A percentile compares a stretch with the other conserved stretches of the same genome.
These are phyloP conservation scores for Crithidia mellificae DNA, from an alignment of 208 protist species.

Conservation along the genomic window DNA sequence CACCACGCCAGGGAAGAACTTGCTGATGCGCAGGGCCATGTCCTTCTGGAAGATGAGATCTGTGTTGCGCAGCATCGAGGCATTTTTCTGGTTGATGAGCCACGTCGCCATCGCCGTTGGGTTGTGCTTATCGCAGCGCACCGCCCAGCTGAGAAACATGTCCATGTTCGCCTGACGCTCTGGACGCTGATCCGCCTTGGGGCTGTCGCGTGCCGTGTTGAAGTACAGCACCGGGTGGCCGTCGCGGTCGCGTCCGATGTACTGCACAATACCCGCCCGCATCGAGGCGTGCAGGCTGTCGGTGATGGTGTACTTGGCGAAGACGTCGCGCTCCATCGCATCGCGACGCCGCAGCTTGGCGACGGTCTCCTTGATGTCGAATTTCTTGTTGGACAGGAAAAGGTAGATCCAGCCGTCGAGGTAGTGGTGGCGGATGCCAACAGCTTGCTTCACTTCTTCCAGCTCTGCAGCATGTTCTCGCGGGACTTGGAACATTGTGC, in stretches of 20 bases:
- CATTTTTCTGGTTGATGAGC: constrained; percentile 78
- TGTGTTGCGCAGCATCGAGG: constrained; percentile 66
- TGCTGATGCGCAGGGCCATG: constrained; percentile 74
- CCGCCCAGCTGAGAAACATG: constrained; percentile 73
- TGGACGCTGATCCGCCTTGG: constrained; percentile 45
- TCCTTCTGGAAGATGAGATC: constrained; percentile 77
- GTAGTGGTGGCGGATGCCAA: constrained; percentile 56
- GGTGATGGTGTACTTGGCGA: constrained; percentile 59
- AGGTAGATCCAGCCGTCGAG: constrained; percentile 75
- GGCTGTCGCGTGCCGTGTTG: constrained; percentile 51
- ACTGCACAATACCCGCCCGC: constrained; percentile 70
- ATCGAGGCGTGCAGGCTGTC: constrained; percentile 56
- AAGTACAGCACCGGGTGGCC: constrained; percentile 67
- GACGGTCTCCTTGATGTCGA: constrained; percentile 66
- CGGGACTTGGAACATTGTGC: constrained; percentile 52
- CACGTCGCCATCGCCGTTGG: constrained; percentile 52
- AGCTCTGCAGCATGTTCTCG: constrained; percentile 43
- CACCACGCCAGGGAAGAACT: constrained; percentile 72
- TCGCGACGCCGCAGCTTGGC: constrained; percentile 64
- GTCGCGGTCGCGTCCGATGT: constrained; percentile 61
- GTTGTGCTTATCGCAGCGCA: constrained; percentile 49
- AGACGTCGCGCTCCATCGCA: constrained; percentile 60
- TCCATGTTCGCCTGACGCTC: constrained; percentile 70
- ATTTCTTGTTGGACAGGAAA: constrained; percentile 85
- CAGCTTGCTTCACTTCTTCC: constrained; percentile 59